A percentile compares a stretch with the other conserved stretches of the same genome.
Conservation (phyloP, 2,329 filamentous ascomycete genomes). For the Ascochyta koolunga region DNA sequence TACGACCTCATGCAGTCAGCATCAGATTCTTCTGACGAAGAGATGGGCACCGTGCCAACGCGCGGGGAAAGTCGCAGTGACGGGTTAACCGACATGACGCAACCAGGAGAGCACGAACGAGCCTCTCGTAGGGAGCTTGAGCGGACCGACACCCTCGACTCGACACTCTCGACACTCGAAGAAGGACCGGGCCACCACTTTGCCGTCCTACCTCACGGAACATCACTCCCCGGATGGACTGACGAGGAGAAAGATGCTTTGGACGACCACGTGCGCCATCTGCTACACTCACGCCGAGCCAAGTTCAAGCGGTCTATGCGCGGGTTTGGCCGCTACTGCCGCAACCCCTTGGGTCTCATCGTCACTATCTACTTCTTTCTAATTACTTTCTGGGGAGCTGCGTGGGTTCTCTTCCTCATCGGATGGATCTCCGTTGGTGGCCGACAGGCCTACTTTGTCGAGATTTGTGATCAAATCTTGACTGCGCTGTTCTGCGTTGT, state of each 20-base stretch:
- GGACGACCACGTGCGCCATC: conserved; percentile 85
- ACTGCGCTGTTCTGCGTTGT: conserved; percentile 68
- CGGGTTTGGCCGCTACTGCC: conserved; percentile 80
- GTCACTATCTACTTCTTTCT: conserved; percentile 85
- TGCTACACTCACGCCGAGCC: conserved; percentile 80
- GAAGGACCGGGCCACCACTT: conserved; percentile 66
- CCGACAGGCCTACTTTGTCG: conserved; percentile 65
- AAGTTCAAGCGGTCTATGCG: conserved; percentile 79
- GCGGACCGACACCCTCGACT: conserved; percentile 41
- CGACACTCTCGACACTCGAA: conserved; percentile 41
- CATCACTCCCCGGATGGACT: conserved; percentile 76
- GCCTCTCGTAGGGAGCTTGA: conserved; percentile 19
- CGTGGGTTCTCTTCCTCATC: conserved; percentile 88
- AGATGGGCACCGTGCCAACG: conserved; percentile 21
- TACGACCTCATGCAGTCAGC: conserved; percentile 69
- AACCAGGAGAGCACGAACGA: conserved; percentile 23
- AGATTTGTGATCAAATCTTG: conserved; percentile 63
- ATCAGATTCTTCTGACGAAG: conserved; percentile 39
- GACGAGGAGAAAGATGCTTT: conserved; percentile 74
- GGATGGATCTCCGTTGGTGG: conserved; percentile 83
- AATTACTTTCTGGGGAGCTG: conserved; percentile 84
- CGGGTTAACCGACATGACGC: conserved; percentile 26
- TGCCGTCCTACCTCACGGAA: conserved; percentile 78
- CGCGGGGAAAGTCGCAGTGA: conserved; percentile 10
- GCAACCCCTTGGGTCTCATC: conserved; percentile 74